Evolutionary conservation across 768 basidiomycete species (phyloP), one percentile per base, ranked within the genome.

Genomic region (Candolleomyces aberdarensis): DNA sequence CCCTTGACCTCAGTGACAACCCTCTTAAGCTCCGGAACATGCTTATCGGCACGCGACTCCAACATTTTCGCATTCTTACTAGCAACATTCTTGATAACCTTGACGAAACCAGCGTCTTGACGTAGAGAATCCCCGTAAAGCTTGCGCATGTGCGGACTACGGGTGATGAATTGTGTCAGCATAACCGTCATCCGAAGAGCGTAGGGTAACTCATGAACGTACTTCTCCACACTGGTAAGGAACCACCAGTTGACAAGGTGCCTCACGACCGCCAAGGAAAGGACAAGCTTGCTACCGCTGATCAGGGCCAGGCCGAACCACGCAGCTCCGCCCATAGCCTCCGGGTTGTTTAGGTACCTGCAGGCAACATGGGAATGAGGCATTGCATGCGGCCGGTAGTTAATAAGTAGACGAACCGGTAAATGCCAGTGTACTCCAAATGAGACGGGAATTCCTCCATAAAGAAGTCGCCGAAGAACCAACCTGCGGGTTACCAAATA

Each of bases 381-480:
- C 49, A 29, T n/a, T 19, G 7, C 61, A 29, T 44, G 17, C 51
- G n/a, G 8, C 29, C 19, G 48, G 32, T n/a, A 14, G n/a, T 41
- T 31, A 58, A 49, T 20, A 41, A 56, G 9, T 58, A 36, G 55
- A 46, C 60, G 10, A 68, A 94, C 86, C 96, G 87, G 75, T 96
- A 99, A 65, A 99, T 98, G 36, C 97, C 97, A 56, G 94, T 96
- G 71, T 98, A 98, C 61, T 96, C 94, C 9, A 98, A 78, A 62
- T 92, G 85, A 0, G 90, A 77, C 3, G 96, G 94, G 72, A 92
- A 96, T 63, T 94, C 90, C 67, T 96, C 93, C 76, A 96, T 89
- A 80, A 96, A 96, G 76, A 96, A 96, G 74, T 96, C 94, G 22
- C 94, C 95, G 66, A 97, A 99, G 76, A 98, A 96, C 97, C 97